Percentiles rank a stretch among this genome's conserved stretches.
phyloP scores from a whole-genome alignment of 805 yeast genomes.

The Myxozyma vanderwaltii region DNA sequence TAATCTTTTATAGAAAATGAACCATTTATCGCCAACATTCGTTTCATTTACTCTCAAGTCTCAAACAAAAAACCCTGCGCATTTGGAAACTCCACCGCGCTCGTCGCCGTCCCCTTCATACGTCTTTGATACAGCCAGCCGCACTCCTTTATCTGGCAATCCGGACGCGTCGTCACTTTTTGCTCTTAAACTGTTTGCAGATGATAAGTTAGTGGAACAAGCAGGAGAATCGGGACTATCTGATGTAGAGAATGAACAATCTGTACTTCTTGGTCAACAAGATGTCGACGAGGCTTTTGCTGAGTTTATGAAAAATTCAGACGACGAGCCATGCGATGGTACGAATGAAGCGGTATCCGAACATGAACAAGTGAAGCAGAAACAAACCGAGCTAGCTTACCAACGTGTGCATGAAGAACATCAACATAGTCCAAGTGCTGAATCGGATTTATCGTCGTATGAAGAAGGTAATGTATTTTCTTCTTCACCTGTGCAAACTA shows the following conservation, averaged over 20 bases:
- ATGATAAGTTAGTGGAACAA: no score
- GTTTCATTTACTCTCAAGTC: background rate
- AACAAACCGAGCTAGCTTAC: no score
- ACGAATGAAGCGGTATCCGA: no score
- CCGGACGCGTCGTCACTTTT: background rate
- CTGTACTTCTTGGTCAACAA: background rate
- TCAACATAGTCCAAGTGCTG: no score
- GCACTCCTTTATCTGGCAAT: background rate
- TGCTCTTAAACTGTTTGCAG: background rate
- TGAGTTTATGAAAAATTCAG: slow-evolving; percentile 7
- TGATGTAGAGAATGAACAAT: no score
- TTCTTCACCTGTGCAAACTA: no score
- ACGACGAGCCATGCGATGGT: background rate
- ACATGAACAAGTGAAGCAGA: background rate
- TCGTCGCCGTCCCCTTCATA: background rate
- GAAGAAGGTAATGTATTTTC: no score
- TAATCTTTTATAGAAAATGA: no score
- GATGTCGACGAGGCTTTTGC: slow-evolving; percentile 14
- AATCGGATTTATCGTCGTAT: no score
- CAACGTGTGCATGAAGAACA: no score
- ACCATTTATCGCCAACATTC: background rate
- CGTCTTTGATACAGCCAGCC: background rate
- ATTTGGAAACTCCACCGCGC: slow-evolving; percentile 1
- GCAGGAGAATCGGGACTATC: no score
- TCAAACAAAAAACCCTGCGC: background rate